Base-by-base conservation (phyloP, 2,329 filamentous ascomycete genomes). In the Trichothecium roseum region DNA sequence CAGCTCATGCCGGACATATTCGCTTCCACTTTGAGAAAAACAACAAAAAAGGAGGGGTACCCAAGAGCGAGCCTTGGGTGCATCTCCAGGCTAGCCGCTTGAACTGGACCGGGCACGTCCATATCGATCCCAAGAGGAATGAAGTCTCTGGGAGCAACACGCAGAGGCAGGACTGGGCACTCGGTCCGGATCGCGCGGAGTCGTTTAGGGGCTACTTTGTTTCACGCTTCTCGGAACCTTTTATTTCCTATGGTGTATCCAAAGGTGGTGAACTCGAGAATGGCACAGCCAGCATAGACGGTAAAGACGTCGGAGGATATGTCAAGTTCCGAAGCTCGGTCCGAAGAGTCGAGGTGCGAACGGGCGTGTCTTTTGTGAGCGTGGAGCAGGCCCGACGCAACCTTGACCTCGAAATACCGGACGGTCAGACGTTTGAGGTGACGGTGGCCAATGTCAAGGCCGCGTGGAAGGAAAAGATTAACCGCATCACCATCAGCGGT, bases 151-250 rank as follows among this genome's bases (percentile, higher is more conserved):
- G 63, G 0, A 61, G 55, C 18, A 68, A 67, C 37, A 55, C 60
- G 1, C 61, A 68, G 41, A 50, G 63, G 26, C 63, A 68, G 42
- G 64, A 67, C 35, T 67, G 65, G 35, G 50, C 53, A 6, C 42
- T 68, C 1, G 64, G 64, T 1, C 63, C 64, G 3, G 53, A 60
- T 30, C 56, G 50, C 15, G 59, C 64, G 2, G 35, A 48, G 3
- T 56, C 53, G 1, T 67, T 68, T 42, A 56, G 50, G 2, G 59
- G 62, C 7, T 66, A 64, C 42, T 68, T 68, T 36, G 63, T 67
- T 1, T 63, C 62, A 8, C 56, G 60, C 4, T 68, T 68, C 39
- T 67, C 63, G 0, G 47, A 58, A 30, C 56, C 58, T 1, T 66
- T 68, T 37, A 35, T 32, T 2, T 53, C 51, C 0, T 55, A 56